Evolutionary conservation across 495 filamentous ascomycete species (phyloP), one percentile per base, ranked within the genome.

Genomic region (Penicillium desertorum): DNA sequence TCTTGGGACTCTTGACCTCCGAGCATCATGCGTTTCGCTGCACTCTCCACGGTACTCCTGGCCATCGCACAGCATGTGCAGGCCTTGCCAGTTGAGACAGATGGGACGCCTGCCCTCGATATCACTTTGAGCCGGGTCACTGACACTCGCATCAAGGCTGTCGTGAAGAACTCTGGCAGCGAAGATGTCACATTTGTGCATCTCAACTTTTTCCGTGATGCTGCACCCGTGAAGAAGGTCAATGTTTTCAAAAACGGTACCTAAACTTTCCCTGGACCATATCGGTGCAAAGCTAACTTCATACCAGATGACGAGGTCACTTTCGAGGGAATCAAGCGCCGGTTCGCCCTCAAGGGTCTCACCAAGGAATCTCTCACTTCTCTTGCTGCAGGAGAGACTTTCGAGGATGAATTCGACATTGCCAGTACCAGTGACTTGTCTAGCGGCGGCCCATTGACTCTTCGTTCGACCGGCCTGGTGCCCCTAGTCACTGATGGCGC

Each of bases 201-300:
- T 64, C 76, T 81, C 29, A 86, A 86, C 49, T 84, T 83, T 54
- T 81, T 88, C 71, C 69, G 83, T 19, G 84, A 87, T 54, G 65
- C 65, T 27, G 71, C 73, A 8, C 77, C 84, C 0, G 81, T 87
- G 6, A 76, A 88, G 73, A 88, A 88, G 76, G 77, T 86, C 34
- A 63, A 65, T 16, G 71, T 88, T 42, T 85, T 72, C 67, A 73
- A 77, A 51, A 71, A 78, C 50, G 68, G 82, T 81, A 75, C 62
- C 71, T 75, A 32, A 27, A 16, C 5, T 27, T 12, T 17, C 16
- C 39, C 1, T 12, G 7, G 25, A 16, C 4, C 16, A 8, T 0
- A 16, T n/a, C 1, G 8, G 34, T 34, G 9, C 12, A 17, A 59
- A 29, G 10, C 47, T 41, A 27, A 62, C 19, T 46, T 16, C 2